These are phyloP conservation scores for Thelonectria rubi DNA, from an alignment of 2,329 filamentous ascomycete genomes.

Conservation along the genomic window DNA sequence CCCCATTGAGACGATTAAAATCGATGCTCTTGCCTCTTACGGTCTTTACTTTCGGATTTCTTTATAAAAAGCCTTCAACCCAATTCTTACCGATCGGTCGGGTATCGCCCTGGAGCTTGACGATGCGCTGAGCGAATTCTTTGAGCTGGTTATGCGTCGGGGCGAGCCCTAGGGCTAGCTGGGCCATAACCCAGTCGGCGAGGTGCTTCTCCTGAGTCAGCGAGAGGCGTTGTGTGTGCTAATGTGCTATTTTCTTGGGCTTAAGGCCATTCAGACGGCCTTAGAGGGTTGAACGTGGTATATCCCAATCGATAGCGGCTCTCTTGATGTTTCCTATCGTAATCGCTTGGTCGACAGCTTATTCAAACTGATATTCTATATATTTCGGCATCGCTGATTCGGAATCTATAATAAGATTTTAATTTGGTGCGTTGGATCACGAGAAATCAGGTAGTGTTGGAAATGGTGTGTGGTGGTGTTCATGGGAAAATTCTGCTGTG, in stretches of 20 bases:
- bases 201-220: conserved; percentile 4
- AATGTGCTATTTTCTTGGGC: neutral
- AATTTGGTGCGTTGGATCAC: no score
- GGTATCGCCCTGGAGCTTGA: neutral
- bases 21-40: conserved; percentile 7
- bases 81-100: conserved; percentile 7
- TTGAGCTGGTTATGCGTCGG: neutral
- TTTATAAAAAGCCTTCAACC: conserved; percentile 6
- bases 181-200: neutral
- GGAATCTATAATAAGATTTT: neutral
- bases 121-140: conserved; percentile 5
- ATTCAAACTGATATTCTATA: conserved; percentile 7
- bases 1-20: neutral
- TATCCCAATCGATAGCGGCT: neutral
- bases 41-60: conserved; percentile 6
- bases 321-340: neutral
- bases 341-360: neutral
- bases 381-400: neutral
- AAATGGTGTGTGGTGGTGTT: no score
- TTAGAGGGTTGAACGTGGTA: conserved; percentile 4
- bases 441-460: no score
- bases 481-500: no score
- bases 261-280: neutral
- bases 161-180: conserved; percentile 6
- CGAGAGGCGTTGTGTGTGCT: neutral